Base-by-base conservation (phyloP, 73 alveolate genomes). In the Breviolum minutum region DNA sequence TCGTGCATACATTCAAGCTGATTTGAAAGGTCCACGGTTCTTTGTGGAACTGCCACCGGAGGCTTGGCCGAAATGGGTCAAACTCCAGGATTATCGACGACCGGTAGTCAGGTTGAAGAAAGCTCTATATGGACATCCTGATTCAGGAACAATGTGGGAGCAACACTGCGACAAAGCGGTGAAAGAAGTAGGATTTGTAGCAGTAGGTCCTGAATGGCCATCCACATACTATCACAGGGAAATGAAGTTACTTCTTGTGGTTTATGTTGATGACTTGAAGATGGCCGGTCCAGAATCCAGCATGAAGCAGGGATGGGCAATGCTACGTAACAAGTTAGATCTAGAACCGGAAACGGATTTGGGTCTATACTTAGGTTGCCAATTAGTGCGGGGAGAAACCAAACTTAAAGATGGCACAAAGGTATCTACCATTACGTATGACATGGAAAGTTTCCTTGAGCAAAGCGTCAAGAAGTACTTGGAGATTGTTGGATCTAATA, bases 261-360 rank as follows among this genome's bases (percentile, higher is more conserved):
- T 89, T 71, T 89, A 89, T 22, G 95, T 89, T 27, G 95, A 70
- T 68, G 95, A 66, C 26, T 20, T 89, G 30, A 89, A 89, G 40
- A 5, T 89, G 24, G 85, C 95, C n/a, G 68, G 81, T 0, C 83
- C 95, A 6, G 24, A 29, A 20, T 13, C 19, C 29, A 68, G 68
- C 95, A 5, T 89, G 74, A 5, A 48, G 22, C 6, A 89, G 27
- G 86, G 86, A 2, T 89, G 86, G 95, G 79, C 2, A 14, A 76
- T 76, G 95, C 84, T 64, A 0, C 66, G 95, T 1, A 64, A 68
- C 27, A 64, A 66, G 13, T 24, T 66, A 19, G 14, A 22, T 24
- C 30, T 87, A 7, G 95, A 89, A 24, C 86, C 85, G 6, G 95
- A 89, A 20, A 40, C 95, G 3, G 86, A 69, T 13, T 74, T 89